Base-by-base conservation (phyloP, 1,284 basidiomycete genomes). In the Boletus mariae region DNA sequence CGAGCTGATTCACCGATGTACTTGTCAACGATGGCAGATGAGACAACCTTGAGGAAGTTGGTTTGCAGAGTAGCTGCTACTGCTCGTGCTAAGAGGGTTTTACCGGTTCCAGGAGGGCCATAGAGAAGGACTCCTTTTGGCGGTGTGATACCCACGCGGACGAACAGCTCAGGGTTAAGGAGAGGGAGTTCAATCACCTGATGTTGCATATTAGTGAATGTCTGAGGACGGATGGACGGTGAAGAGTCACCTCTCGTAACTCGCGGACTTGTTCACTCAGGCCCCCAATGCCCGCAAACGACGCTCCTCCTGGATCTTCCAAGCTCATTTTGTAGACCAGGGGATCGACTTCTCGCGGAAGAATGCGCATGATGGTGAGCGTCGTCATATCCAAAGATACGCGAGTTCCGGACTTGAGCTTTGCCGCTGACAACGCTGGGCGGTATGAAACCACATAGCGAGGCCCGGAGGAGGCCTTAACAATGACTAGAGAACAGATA, bases 341-440 rank as follows among this genome's bases (percentile, higher is more conserved):
- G 17, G 97, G 97, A 70, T 99, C 97, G 26, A 99, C 94, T 72
- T 99, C 97, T 60, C 97, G 84, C 8, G 97, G 97, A 31, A 99
- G 78, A 57, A 99, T 97, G 45, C 95, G 87, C 95, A 99, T 99
- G 70, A 99, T 94, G 8, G 97, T 99, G 37, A 99, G 78, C 1
- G 97, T 99, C 2, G 97, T 99, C 97, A 99, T 99, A 72, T 99
- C 97, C 49, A 99, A 84, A 56, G 94, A 96, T 57, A 99, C 97
- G 59, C 97, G 91, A 10, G 93, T 93, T 51, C 94, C 94, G 28
- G 91, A 75, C 74, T 98, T 98, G 57, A 99, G 87, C 73, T 98
- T 98, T 45, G 83, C 80, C 48, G 87, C 87, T n/a, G 95, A 92
- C 45, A 98, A 80, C 9, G 92, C 87, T 10, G 94, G 94, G 51